These are phyloP conservation scores for Pseudocercospora cruenta DNA, from an alignment of 2,329 filamentous ascomycete species.

Conservation along the genomic window DNA sequence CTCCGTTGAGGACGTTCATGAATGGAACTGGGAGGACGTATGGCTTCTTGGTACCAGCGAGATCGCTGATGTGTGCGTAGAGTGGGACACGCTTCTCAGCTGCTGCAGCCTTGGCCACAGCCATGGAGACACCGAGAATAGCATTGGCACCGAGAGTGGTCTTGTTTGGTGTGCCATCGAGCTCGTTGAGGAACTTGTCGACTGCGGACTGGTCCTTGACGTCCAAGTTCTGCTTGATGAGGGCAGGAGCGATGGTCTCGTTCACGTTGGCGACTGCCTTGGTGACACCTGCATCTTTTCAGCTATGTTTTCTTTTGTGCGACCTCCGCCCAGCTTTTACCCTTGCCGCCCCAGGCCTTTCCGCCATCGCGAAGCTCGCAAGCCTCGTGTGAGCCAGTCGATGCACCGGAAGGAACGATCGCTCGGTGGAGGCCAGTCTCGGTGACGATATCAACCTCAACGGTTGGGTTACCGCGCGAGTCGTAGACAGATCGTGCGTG, in stretches of 20 bases:
- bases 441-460: slow-evolving; percentile 96
- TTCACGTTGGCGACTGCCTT: slow-evolving; percentile 61
- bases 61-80: slow-evolving; percentile 61
- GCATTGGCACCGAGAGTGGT: slow-evolving; percentile 63
- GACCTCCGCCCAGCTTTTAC: slow-evolving; percentile 33
- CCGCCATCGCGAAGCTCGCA: slow-evolving; percentile 59
- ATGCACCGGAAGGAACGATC: slow-evolving; percentile 95
- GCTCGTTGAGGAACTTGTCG: slow-evolving; percentile 57
- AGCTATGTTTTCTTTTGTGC: neutral
- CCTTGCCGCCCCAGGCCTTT: slow-evolving; percentile 60
- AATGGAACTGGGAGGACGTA: slow-evolving; percentile 62
- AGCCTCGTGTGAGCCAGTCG: slow-evolving; percentile 68
- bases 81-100: slow-evolving; percentile 60
- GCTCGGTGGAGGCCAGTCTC: slow-evolving; percentile 96
- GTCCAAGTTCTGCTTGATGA: slow-evolving; percentile 58
- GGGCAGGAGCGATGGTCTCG: slow-evolving; percentile 57
- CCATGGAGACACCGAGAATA: slow-evolving; percentile 64
- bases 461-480: slow-evolving; percentile 96
- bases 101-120: slow-evolving; percentile 61
- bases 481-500: slow-evolving; percentile 84
- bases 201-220: slow-evolving; percentile 60
- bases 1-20: slow-evolving; percentile 65
- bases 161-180: slow-evolving; percentile 64
- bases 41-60: slow-evolving; percentile 56
- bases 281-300: slow-evolving; percentile 48